phyloP scores from a whole-genome alignment of 192 early-diverging fungal genomes.

The Coemansia sp. region DNA sequence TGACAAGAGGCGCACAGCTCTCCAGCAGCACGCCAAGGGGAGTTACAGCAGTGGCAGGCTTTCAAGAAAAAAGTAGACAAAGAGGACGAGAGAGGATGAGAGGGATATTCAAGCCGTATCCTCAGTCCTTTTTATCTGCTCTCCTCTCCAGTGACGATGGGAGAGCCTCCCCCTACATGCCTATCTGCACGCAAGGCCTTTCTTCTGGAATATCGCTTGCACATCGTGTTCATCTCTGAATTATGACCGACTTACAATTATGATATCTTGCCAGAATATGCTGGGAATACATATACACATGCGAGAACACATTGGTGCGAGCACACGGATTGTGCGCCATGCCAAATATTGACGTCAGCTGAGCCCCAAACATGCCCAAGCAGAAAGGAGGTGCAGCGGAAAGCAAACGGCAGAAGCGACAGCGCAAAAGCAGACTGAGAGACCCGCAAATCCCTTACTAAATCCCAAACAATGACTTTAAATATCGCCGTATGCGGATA shows the following conservation, averaged over 20 bases:
- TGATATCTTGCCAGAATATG: neutral
- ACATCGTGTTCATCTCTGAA: neutral
- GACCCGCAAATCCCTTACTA: neutral
- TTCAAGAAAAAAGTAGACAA: neutral
- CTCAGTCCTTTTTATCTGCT: neutral
- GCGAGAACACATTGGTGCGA: neutral
- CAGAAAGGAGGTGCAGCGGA: neutral
- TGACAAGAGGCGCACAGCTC: neutral
- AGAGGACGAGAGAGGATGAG: neutral
- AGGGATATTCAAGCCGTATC: neutral
- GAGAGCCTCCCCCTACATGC: neutral
- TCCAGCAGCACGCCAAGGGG: neutral
- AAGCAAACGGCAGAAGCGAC: neutral
- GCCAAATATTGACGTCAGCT: neutral
- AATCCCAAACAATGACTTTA: neutral
- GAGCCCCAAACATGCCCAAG: neutral
- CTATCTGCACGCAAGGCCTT: neutral
- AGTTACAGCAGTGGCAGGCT: neutral
- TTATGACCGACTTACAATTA: neutral
- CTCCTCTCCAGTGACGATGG: neutral
- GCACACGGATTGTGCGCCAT: neutral
- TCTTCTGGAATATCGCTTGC: neutral
- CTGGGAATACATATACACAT: conserved; percentile 2
- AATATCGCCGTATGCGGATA: neutral
- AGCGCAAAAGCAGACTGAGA: neutral